Evolutionary conservation across 2,329 filamentous ascomycete species (phyloP).

Genomic region (Botrytis paeoniae): DNA sequence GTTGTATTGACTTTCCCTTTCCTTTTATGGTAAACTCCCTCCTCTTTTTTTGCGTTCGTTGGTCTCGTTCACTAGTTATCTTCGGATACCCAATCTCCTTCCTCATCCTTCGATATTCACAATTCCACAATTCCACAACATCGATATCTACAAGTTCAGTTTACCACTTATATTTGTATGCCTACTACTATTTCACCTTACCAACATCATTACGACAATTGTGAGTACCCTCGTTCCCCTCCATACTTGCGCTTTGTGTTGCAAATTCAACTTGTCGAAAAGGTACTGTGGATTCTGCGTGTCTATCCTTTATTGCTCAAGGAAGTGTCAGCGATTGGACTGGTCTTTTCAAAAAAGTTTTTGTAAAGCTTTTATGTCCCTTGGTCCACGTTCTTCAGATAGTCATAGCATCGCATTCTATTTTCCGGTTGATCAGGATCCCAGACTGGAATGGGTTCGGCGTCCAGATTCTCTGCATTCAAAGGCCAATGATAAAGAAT

Average conservation of each 20-base stretch:
- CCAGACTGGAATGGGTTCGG: not conserved
- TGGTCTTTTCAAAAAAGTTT: not conserved
- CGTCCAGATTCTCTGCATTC: too few relatives aligned
- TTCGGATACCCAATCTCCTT: too few relatives aligned
- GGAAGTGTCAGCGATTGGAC: not conserved
- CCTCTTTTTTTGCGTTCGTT: not conserved
- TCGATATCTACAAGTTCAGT: not conserved
- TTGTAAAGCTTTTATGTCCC: not conserved
- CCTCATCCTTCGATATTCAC: not conserved
- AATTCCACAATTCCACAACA: not conserved
- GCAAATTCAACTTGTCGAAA: too few relatives aligned
- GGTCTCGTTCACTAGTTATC: not conserved
- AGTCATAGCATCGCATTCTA: not conserved
- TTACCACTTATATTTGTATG: not conserved
- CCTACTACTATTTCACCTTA: too few relatives aligned
- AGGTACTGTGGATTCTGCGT: not conserved
- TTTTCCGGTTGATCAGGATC: not conserved
- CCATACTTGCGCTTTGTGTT: not conserved
- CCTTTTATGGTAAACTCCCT: too few relatives aligned
- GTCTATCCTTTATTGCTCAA: not conserved
- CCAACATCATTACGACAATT: not conserved
- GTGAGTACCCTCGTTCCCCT: accelerated
- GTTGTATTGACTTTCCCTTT: too few relatives aligned
- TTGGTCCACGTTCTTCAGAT: not conserved
- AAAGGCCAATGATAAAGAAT: not conserved